phyloP scores from a whole-genome alignment of 192 early-diverging fungal genomes.

The Gigaspora rosea region DNA sequence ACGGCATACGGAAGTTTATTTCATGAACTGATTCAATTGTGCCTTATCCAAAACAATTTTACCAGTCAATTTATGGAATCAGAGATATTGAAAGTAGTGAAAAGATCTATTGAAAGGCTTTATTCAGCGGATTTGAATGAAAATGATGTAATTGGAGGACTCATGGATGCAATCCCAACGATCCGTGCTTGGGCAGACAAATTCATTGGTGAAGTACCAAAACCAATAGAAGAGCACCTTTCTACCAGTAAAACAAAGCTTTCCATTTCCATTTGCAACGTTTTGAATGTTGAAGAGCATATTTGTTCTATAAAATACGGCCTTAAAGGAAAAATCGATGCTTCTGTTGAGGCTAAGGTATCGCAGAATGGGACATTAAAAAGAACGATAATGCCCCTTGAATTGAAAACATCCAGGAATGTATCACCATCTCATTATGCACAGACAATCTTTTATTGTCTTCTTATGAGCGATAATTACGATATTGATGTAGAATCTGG shows the following conservation, averaged over 20 bases:
- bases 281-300: constrained; percentile 88
- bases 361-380: constrained; percentile 21
- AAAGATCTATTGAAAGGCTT: constrained; percentile 61
- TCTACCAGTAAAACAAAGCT: constrained; percentile 25
- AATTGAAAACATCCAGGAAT: constrained; percentile 85
- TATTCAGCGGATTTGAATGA: constrained; percentile 66
- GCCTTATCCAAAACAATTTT: constrained; percentile 64
- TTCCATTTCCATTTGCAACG: constrained; percentile 52
- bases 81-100: constrained; percentile 55
- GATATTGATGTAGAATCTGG: constrained; percentile 67
- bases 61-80: constrained; percentile 46
- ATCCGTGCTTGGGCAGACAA: constrained; percentile 25
- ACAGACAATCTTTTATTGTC: constrained; percentile 83
- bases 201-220: constrained; percentile 41
- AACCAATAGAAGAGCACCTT: constrained; percentile 22
- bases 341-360: constrained; percentile 54
- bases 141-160: constrained; percentile 29
- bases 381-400: constrained; percentile 75
- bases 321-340: constrained; percentile 91
- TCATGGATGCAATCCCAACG: background rate
- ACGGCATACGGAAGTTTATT: constrained; percentile 79
- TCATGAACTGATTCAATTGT: constrained; percentile 79
- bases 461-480: constrained; percentile 84
- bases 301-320: constrained; percentile 93
- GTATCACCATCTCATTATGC: constrained; percentile 69